Conservation (phyloP, 805 yeast species). For the Ogataea henricii region DNA sequence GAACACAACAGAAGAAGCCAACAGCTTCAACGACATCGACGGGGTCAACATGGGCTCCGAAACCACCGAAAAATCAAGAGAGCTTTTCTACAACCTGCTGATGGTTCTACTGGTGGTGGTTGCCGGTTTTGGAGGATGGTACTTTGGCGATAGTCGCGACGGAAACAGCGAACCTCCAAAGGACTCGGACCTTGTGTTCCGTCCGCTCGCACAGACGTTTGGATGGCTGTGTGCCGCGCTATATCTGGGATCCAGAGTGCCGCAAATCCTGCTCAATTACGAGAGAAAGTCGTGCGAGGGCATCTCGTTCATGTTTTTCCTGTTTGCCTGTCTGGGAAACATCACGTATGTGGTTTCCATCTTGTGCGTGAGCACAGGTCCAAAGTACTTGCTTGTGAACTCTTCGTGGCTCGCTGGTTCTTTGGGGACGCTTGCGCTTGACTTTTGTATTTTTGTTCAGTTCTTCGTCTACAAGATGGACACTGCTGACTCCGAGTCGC, state of each 20-base stretch:
- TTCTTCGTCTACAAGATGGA: constrained; percentile 69
- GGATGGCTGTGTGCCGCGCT: constrained; percentile 80
- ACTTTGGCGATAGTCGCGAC: constrained; percentile 44
- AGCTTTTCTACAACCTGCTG: constrained; percentile 39
- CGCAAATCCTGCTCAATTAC: constrained; percentile 85
- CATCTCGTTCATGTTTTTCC: constrained; percentile 86
- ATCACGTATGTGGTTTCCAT: constrained; percentile 87
- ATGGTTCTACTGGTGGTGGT: constrained; percentile 68
- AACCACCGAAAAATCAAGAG: constrained; percentile 22
- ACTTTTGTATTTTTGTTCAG: constrained; percentile 81
- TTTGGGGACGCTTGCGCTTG: constrained; percentile 81
- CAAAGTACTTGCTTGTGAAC: constrained; percentile 73
- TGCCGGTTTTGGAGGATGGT: constrained; percentile 90
- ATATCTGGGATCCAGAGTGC: constrained; percentile 86
- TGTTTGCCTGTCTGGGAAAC: constrained; percentile 95
- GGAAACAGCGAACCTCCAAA: constrained; percentile 37
- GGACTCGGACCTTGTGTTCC: constrained; percentile 55
- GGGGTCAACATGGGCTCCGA: constrained; percentile 27
- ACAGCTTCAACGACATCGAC: constrained; percentile 35
- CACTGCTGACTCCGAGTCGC: constrained; percentile 31
- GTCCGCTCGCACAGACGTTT: constrained; percentile 79
- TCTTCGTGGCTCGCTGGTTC: constrained; percentile 93
- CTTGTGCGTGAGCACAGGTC: constrained; percentile 69
- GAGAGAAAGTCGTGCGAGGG: constrained; percentile 93
- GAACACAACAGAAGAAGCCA: constrained; percentile 24